Evolutionary conservation across 1,284 basidiomycete genomes (phyloP).

Genomic region (Leucoagaricus sp.): DNA sequence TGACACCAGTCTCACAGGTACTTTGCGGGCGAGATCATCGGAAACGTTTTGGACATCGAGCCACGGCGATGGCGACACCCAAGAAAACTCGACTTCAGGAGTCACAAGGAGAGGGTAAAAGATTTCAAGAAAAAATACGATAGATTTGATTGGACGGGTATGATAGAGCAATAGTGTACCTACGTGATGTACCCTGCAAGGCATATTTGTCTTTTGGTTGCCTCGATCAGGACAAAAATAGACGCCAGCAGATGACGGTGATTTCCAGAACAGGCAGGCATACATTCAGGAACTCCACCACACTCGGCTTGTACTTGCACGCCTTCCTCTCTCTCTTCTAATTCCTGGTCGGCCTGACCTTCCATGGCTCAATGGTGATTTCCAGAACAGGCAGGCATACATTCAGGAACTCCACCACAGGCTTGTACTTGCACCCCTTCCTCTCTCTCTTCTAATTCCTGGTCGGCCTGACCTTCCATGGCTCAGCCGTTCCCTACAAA

Average conservation of each 20-base stretch:
- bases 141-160: slow-evolving; percentile 78
- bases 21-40: slow-evolving; percentile 95
- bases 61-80: slow-evolving; percentile 88
- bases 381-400: not conserved
- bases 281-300: no score
- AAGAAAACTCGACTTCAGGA: slow-evolving; percentile 66
- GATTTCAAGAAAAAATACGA: slow-evolving; percentile 71
- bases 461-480: slow-evolving; percentile 22
- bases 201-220: not conserved
- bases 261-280: not conserved
- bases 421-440: no score
- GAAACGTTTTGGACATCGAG: slow-evolving; percentile 87
- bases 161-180: slow-evolving; percentile 48
- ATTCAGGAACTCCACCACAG: no score
- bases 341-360: not conserved
- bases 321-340: no score
- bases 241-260: not conserved
- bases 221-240: not conserved
- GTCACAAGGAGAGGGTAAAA: slow-evolving; percentile 71
- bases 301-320: no score
- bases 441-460: not conserved
- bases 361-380: not conserved
- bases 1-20: slow-evolving; percentile 53
- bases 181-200: not conserved
- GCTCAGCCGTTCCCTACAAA: slow-evolving; percentile 39